These are phyloP conservation scores for Sindora glabra DNA, from an alignment of 306 rosid genomes.

Conservation along the genomic window DNA sequence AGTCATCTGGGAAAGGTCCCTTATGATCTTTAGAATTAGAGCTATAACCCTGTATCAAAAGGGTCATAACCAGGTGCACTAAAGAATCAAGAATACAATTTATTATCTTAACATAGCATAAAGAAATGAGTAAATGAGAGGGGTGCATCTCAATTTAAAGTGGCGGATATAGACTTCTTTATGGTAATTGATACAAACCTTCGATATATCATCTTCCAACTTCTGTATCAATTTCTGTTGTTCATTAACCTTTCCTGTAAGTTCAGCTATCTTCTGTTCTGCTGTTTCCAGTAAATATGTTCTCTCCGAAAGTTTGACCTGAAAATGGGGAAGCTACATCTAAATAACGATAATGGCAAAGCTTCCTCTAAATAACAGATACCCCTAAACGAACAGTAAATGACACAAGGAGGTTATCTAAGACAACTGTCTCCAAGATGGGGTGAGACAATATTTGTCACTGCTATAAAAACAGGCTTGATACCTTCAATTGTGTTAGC, in stretches of 20 bases:
- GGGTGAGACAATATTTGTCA: not conserved
- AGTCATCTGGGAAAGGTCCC: conserved; percentile 71
- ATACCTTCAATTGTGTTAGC: conserved; percentile 85
- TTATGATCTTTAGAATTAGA: conserved; percentile 88
- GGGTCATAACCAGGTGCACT: conserved; percentile 8
- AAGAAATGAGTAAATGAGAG: not conserved
- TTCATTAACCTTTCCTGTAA: conserved; percentile 59
- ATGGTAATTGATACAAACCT: conserved; percentile 44
- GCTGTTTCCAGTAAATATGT: conserved; percentile 62
- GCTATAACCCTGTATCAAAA: conserved; percentile 63
- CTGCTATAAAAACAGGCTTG: conserved; percentile 4
- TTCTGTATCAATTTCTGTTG: conserved; percentile 80
- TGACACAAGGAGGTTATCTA: not conserved
- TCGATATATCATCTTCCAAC: conserved; percentile 93
- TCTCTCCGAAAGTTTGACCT: conserved; percentile 84
- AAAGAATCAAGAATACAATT: not conserved
- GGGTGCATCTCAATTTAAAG: not conserved
- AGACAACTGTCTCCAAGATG: not conserved
- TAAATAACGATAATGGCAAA: conserved; percentile 21
- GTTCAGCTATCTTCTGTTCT: conserved; percentile 58
- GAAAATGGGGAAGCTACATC: conserved; percentile 19
- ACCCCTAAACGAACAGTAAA: not conserved
- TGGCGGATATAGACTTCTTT: not conserved
- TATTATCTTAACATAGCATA: not conserved
- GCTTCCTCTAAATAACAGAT: no score